Evolutionary conservation across 352 stramenopile species (phyloP).

Genomic region (Phytophthora fragariae): DNA sequence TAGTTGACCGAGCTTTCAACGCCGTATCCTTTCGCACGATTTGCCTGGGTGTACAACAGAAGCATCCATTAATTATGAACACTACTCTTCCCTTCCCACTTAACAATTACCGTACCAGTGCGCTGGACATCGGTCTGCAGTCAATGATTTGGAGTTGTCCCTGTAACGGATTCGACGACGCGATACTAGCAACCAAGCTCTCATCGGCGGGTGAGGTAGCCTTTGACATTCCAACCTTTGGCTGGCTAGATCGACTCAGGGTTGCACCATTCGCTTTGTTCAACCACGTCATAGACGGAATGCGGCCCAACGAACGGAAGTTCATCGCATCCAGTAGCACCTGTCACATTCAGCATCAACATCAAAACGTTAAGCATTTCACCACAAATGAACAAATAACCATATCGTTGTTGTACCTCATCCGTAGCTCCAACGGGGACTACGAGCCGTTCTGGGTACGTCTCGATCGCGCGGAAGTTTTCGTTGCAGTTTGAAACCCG

Average conservation of each 20-base stretch:
- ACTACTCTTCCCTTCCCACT: background rate
- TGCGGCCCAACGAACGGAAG: constrained; percentile 78
- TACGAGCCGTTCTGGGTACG: constrained; percentile 95
- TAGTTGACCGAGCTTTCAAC: constrained; percentile 98
- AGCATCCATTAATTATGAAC: background rate
- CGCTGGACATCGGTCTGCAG: constrained; percentile 84
- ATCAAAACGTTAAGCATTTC: background rate
- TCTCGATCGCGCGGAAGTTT: constrained; percentile 87
- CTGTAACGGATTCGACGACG: constrained; percentile 66
- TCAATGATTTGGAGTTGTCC: constrained; percentile 85
- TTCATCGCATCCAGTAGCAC: constrained; percentile 78
- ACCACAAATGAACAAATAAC: background rate
- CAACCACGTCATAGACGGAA: constrained; percentile 79
- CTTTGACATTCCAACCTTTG: constrained; percentile 86
- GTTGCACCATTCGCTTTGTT: constrained; percentile 74
- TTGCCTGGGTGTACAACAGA: constrained; percentile 42
- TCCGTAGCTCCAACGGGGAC: constrained; percentile 92
- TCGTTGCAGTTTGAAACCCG: constrained; percentile 69
- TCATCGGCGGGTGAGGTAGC: constrained; percentile 77
- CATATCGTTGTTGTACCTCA: constrained; percentile 42
- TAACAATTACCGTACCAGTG: constrained; percentile 45
- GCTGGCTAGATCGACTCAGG: constrained; percentile 81
- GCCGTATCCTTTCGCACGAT: constrained; percentile 93
- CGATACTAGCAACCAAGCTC: constrained; percentile 71
- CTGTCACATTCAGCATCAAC: constrained; percentile 7